Conservation (phyloP, 83 land plant species). For the Picea abies region DNA sequence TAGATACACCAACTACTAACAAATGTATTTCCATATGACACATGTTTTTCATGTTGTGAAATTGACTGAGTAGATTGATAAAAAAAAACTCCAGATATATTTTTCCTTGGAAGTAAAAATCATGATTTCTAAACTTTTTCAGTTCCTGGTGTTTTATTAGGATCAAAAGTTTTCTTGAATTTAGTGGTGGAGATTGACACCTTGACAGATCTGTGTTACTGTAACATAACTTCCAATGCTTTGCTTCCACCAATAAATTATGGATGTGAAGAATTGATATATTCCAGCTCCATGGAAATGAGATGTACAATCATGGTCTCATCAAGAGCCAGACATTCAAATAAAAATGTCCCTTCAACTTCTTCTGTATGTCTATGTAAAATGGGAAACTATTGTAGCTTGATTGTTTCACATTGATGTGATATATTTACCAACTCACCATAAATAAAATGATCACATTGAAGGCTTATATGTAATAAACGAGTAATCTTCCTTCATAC, state of each 20-base stretch:
- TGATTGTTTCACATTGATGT: conserved; percentile 64
- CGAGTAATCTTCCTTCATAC: conserved; percentile 88
- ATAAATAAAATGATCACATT: conserved; percentile 91
- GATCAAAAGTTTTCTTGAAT: conserved; percentile 34
- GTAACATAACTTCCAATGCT: conserved; percentile 79
- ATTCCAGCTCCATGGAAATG: conserved; percentile 99
- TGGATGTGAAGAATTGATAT: conserved; percentile 97
- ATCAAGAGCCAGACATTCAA: conserved; percentile 82
- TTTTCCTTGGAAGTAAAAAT: too few species aligned
- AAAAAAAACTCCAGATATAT: too few species aligned
- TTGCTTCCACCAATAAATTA: conserved; percentile 94
- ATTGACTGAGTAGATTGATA: conserved; percentile 23
- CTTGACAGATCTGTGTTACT: conserved; percentile 68
- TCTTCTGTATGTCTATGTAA: conserved; percentile 79
- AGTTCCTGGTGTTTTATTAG: conserved; percentile 51
- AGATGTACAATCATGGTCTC: conserved; percentile 90
- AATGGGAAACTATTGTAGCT: conserved; percentile 77
- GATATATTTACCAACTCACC: conserved; percentile 94
- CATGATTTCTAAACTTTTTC: conserved; percentile 72
- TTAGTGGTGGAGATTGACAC: conserved; percentile 32
- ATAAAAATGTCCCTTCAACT: conserved; percentile 69
- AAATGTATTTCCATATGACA: too few species aligned
- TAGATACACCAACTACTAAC: too few species aligned
- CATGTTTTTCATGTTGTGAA: conserved; percentile 12
- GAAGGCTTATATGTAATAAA: conserved; percentile 88